Conservation (phyloP, 768 basidiomycete genomes). For the Kwoniella mangroviensis region DNA sequence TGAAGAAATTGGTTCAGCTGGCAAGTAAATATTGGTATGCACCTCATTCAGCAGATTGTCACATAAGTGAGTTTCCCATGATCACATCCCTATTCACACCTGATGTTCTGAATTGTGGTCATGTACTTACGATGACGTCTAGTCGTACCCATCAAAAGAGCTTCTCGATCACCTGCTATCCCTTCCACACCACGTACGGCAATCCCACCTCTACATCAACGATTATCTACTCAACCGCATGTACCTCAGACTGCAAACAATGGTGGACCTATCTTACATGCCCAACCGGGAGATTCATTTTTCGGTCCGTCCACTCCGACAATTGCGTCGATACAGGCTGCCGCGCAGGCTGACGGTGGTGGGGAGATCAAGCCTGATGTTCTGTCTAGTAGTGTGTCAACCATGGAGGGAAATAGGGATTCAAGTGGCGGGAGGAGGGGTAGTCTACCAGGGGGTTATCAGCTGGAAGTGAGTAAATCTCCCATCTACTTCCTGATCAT, state of each 20-base stretch:
- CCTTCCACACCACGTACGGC: constrained; percentile 15
- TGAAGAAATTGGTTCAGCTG: constrained; percentile 22
- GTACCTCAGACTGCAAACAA: constrained; percentile 9
- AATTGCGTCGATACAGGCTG: constrained; percentile 6
- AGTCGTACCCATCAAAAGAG: constrained; percentile 18
- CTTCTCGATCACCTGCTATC: constrained; percentile 3
- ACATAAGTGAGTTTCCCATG: constrained; percentile 18
- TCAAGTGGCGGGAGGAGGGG: constrained; percentile 8
- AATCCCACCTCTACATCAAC: constrained; percentile 1
- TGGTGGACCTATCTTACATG: not conserved
- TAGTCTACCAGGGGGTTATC: constrained; percentile 20
- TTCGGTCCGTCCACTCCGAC: constrained; percentile 3
- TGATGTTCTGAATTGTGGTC: not conserved
- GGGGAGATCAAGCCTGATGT: constrained; percentile 15
- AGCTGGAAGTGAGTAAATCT: constrained; percentile 12
- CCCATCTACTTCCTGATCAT: not conserved
- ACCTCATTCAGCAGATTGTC: constrained; percentile 20
- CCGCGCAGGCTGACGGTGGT: not conserved
- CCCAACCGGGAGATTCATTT: constrained; percentile 9
- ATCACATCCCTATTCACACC: not conserved
- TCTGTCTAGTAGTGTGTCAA: constrained; percentile 12
- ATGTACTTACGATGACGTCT: not conserved
- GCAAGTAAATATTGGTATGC: constrained; percentile 28
- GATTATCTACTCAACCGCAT: not conserved
- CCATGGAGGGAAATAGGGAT: constrained; percentile 6